phyloP scores from a whole-genome alignment of 805 yeast species.

The Wickerhamomyces queroliae region DNA sequence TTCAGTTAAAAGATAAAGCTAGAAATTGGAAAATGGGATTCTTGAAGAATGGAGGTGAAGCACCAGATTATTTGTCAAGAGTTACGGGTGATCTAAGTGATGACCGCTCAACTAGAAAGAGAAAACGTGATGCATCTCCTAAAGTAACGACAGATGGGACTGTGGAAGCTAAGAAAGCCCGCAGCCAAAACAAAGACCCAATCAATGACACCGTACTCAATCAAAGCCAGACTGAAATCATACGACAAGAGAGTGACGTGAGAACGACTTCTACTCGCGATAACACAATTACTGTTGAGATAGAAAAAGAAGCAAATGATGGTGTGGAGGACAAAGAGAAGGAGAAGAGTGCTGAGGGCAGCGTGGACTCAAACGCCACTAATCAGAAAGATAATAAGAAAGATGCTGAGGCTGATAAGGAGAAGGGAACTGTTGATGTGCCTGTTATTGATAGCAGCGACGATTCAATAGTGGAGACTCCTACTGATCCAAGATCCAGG shows the following conservation, averaged over 20 bases:
- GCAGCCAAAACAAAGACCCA: neutral
- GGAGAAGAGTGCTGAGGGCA: too few relatives aligned
- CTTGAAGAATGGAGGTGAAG: constrained; percentile 64
- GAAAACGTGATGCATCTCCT: constrained; percentile 33
- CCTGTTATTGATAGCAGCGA: too few relatives aligned
- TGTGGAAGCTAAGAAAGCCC: neutral
- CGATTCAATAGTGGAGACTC: too few relatives aligned
- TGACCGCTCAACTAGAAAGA: constrained; percentile 35
- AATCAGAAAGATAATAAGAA: too few relatives aligned
- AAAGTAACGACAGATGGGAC: constrained; percentile 18
- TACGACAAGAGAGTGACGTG: neutral
- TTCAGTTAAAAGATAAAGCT: constrained; percentile 94
- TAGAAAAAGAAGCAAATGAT: neutral
- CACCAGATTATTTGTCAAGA: constrained; percentile 73
- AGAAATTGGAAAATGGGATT: constrained; percentile 91
- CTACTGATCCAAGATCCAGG: too few relatives aligned
- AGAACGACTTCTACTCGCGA: neutral
- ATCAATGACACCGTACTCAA: neutral
- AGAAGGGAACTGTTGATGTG: too few relatives aligned
- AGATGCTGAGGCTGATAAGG: too few relatives aligned
- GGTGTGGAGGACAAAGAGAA: neutral
- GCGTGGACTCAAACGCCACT: too few relatives aligned
- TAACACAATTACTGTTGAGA: neutral
- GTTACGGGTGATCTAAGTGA: constrained; percentile 70
- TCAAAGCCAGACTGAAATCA: neutral